Conservation (phyloP, 176 grass and related monocot genomes). For the Aegilops umbellulata region DNA sequence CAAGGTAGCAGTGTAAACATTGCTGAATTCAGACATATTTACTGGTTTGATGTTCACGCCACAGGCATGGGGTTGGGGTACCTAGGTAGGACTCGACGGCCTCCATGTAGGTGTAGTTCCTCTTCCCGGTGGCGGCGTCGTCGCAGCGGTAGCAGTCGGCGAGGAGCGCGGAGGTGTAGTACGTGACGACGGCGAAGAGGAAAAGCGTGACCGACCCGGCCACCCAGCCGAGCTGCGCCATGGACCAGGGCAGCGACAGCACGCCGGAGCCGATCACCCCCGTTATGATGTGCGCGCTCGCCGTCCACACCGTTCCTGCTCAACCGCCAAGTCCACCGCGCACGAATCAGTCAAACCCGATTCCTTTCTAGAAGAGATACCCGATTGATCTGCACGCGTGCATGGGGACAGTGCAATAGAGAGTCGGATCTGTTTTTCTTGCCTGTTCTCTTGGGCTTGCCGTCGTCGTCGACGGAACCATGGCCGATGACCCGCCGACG, state of each 20-base stretch:
- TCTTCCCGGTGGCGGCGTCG: neutral
- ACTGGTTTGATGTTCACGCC: no score
- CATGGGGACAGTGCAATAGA: no score
- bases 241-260: constrained; percentile 77
- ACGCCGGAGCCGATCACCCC: constrained; percentile 84
- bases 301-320: constrained; percentile 78
- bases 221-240: constrained; percentile 87
- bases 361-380: no score
- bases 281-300: constrained; percentile 90
- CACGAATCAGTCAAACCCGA: no score
- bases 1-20: no score
- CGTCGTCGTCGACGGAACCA: constrained; percentile 6
- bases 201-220: constrained; percentile 19
- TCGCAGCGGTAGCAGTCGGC: neutral
- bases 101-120: neutral
- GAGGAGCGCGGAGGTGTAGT: neutral
- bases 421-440: no score
- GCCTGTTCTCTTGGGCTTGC: constrained; percentile 19
- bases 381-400: no score
- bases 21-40: no score
- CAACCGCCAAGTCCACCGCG: no score
- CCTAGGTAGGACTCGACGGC: neutral
- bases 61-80: no score
- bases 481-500: neutral
- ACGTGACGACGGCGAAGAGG: neutral